These are phyloP conservation scores for Pyrus hybrid DNA, from an alignment of 331 rosid genomes.

Conservation along the genomic window DNA sequence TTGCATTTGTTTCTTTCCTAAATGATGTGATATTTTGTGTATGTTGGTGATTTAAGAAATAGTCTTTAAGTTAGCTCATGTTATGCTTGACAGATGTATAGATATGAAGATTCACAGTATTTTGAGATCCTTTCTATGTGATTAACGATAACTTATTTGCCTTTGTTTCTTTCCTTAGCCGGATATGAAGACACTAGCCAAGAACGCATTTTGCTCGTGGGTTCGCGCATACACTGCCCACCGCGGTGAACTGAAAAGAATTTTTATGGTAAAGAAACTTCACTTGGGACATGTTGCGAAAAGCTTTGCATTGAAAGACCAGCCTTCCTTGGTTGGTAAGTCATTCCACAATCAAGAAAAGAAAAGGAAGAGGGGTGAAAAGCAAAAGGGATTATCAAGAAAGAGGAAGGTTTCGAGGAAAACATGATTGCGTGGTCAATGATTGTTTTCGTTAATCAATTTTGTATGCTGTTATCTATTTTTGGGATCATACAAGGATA, in stretches of 20 bases:
- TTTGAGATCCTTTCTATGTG: background rate
- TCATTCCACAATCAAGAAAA: slow-evolving; percentile 50
- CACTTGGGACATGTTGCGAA: slow-evolving; percentile 89
- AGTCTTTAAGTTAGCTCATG: background rate
- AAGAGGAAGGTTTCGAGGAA: slow-evolving; percentile 37
- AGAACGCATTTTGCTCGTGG: slow-evolving; percentile 75
- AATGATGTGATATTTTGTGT: no score
- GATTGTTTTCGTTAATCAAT: background rate
- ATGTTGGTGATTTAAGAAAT: no score
- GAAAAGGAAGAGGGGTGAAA: slow-evolving; percentile 60
- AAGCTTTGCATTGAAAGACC: slow-evolving; percentile 80
- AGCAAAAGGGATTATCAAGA: slow-evolving; percentile 38
- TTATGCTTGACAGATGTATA: background rate
- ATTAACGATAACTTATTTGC: background rate
- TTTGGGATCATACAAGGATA: background rate
- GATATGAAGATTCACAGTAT: background rate
- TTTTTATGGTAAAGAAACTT: slow-evolving; percentile 80
- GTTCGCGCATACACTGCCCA: slow-evolving; percentile 87
- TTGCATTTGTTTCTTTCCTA: background rate
- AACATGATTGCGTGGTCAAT: slow-evolving; percentile 2
- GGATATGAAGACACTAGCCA: slow-evolving; percentile 47
- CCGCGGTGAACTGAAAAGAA: slow-evolving; percentile 70
- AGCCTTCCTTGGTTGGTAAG: slow-evolving; percentile 68
- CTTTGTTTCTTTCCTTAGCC: slow-evolving; percentile 35
- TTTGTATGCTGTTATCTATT: background rate